Evolutionary conservation across 306 rosid genomes (phyloP), one percentile per base, ranked within the genome.

Genomic region (Begonia peltatifolia): DNA sequence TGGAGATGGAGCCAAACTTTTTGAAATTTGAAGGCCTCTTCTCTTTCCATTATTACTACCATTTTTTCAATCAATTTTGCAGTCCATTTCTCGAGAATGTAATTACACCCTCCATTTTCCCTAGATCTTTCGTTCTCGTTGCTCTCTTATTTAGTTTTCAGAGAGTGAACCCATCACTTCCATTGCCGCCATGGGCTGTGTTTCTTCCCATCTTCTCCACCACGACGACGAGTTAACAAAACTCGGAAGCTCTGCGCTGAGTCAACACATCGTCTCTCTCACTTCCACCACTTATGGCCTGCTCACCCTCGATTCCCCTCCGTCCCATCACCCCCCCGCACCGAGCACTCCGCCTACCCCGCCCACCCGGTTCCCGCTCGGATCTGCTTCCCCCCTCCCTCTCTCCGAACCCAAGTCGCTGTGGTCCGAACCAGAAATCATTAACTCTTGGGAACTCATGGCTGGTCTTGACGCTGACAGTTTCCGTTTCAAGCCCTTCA

Each of bases 361-460:
- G 11, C 81, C 84, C 6, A 5, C 78, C 11, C 76, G 82, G 7
- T 70, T 81, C 73, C 74, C 71, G 22, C 50, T 66, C 9, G 78
- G 73, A 52, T 63, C 81, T 22, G 58, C 66, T 60, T 62, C 68
- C 42, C 64, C 67, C 0, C 64, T 53, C 70, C 68, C 81, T 1
- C 63, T 60, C 1, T 60, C 68, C 6, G 82, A 73, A 11, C 58
- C 72, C 5, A 41, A 64, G 44, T 53, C 59, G 4, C 72, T 48
- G 42, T 64, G 68, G 3, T 56, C 67, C 35, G 73, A 63, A 35
- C 83, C 74, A 0, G 95, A 88, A 35, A 80, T 88, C 56, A 88
- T 88, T 9, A 88, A 84, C 78, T 84, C 93, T 0, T 88, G 97
- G 97, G 97, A 88, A 49, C 97, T 84, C 73, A 88, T 84, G 97